Conservation (phyloP, 2,329 filamentous ascomycete species). For the Trichoderma pleuroti region DNA sequence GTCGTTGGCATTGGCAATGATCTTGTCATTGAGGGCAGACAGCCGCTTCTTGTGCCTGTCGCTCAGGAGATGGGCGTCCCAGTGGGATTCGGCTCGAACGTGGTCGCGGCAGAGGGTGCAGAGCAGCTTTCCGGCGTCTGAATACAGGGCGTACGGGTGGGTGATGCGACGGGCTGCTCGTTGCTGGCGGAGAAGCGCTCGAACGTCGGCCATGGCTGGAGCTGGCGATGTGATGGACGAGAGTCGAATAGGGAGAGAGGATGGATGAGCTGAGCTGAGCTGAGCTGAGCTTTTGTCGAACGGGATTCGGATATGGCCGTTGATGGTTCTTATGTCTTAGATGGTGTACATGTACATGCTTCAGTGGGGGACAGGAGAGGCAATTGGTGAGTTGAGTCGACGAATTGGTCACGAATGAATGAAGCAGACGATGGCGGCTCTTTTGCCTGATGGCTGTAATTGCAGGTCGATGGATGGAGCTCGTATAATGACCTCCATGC, state of each 20-base stretch:
- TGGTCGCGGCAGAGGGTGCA: slow-evolving; percentile 64
- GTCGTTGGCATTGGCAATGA: slow-evolving; percentile 20
- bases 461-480: not conserved
- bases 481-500: not conserved
- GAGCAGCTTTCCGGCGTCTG: slow-evolving; percentile 62
- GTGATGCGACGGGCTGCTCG: slow-evolving; percentile 69
- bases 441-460: not conserved
- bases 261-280: not conserved
- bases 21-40: not conserved
- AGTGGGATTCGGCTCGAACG: slow-evolving; percentile 63
- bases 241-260: not conserved
- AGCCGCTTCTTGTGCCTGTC: slow-evolving; percentile 37
- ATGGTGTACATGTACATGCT: not conserved
- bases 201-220: slow-evolving; percentile 68
- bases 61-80: slow-evolving; percentile 59
- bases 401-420: not conserved
- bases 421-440: not conserved
- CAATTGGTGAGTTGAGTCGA: not conserved
- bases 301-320: not conserved
- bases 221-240: not conserved
- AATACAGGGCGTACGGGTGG: slow-evolving; percentile 66
- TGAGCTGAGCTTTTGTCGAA: not conserved
- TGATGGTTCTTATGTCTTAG: not conserved
- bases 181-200: slow-evolving; percentile 74
- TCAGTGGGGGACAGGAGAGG: not conserved